Evolutionary conservation across 345 rosid genomes (phyloP).

Genomic region (Angophora floribunda): DNA sequence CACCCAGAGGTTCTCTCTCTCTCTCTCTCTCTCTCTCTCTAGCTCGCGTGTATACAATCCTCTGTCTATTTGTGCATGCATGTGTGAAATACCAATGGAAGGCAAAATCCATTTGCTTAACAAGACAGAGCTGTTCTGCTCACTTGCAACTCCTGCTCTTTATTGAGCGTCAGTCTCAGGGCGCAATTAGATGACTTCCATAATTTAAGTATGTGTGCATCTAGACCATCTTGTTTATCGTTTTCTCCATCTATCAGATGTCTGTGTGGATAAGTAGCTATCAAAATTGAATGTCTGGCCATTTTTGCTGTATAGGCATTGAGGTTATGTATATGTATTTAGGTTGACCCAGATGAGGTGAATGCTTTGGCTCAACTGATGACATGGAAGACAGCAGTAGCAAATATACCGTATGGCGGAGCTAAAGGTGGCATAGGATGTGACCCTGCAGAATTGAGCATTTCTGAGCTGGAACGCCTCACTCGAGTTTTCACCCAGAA

Average conservation of each 20-base stretch:
- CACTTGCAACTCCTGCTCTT: not conserved
- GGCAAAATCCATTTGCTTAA: not conserved
- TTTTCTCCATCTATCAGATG: not conserved
- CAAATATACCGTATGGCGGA: conserved; percentile 93
- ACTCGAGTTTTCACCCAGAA: conserved; percentile 95
- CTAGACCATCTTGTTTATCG: not conserved
- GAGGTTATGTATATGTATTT: not conserved
- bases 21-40: not conserved
- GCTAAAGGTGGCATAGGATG: conserved; percentile 99
- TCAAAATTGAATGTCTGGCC: not conserved
- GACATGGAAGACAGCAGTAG: conserved; percentile 99
- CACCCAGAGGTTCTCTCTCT: conserved; percentile 69
- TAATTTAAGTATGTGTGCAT: not conserved
- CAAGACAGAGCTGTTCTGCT: not conserved
- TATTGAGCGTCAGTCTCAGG: not conserved
- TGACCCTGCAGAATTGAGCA: conserved; percentile 52
- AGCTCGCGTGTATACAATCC: not conserved
- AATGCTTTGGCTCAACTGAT: conserved; percentile 92
- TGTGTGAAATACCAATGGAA: not conserved
- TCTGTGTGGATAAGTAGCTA: not conserved
- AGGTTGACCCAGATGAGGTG: conserved; percentile 98
- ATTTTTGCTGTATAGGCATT: not conserved
- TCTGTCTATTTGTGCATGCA: not conserved
- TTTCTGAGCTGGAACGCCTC: conserved; percentile 74
- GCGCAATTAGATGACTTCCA: not conserved